Conservation (phyloP, 108 stramenopile species). For the Epipyxis sp. region DNA sequence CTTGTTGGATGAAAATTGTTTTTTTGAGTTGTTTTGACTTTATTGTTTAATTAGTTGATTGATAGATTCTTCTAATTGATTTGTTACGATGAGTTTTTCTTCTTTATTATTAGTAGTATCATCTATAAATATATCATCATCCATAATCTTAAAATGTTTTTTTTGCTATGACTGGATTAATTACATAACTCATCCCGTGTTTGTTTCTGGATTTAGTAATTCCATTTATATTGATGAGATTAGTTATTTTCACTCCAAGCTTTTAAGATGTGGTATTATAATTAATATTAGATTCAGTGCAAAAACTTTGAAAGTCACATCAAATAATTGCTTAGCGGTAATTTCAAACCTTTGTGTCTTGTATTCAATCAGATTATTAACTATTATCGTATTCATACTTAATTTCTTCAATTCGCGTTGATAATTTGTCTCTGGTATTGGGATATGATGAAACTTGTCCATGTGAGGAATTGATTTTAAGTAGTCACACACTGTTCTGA, state of each 20-base stretch:
- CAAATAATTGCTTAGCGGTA: too few species aligned
- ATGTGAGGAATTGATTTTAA: slow-evolving; percentile 1
- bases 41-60: background rate
- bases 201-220: background rate
- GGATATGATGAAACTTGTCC: background rate
- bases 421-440: background rate
- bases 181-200: background rate
- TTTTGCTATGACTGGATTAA: background rate
- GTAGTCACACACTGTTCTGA: background rate
- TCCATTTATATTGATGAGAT: background rate
- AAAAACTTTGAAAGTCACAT: background rate
- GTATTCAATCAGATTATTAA: background rate
- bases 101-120: background rate
- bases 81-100: background rate
- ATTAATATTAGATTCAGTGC: background rate
- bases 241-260: background rate
- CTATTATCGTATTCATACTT: background rate
- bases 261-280: background rate
- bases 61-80: background rate
- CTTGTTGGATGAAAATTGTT: background rate
- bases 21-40: background rate
- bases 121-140: background rate
- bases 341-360: background rate
- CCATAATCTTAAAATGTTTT: background rate
- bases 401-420: background rate